These are phyloP conservation scores for Oldenlandia corymbosa DNA, from an alignment of 257 asterid genomes.

Conservation along the genomic window DNA sequence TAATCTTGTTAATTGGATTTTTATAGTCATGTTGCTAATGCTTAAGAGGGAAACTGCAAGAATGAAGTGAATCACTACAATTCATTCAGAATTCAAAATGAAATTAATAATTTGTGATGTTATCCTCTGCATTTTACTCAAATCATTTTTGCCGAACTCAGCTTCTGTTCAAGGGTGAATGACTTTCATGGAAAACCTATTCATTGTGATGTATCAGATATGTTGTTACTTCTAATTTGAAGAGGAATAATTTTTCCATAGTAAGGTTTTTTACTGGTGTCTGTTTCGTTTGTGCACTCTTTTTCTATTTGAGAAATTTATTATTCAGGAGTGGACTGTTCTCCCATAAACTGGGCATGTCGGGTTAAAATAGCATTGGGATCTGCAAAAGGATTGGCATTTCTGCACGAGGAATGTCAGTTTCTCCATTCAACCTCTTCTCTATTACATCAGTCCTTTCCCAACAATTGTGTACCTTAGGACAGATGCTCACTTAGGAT, in stretches of 20 bases:
- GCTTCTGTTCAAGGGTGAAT: too few relatives aligned
- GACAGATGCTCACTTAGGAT: constrained; percentile 8
- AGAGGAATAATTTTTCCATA: too few relatives aligned
- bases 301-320: constrained; percentile 18
- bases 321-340: constrained; percentile 51
- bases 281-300: too few relatives aligned
- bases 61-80: not conserved
- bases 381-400: constrained; percentile 79
- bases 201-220: too few relatives aligned
- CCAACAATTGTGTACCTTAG: not conserved
- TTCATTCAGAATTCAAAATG: too few relatives aligned
- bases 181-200: too few relatives aligned
- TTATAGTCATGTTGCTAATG: too few relatives aligned
- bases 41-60: too few relatives aligned
- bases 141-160: not conserved
- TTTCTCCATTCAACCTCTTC: constrained; percentile 18
- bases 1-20: not conserved
- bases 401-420: constrained; percentile 85
- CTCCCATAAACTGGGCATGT: constrained; percentile 56
- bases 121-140: too few relatives aligned
- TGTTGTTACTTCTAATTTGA: too few relatives aligned
- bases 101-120: too few relatives aligned
- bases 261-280: too few relatives aligned
- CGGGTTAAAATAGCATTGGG: constrained; percentile 78
- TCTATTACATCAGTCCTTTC: not conserved